Base-by-base conservation (phyloP, 176 grass and related monocot genomes). In the Musa beccarii region DNA sequence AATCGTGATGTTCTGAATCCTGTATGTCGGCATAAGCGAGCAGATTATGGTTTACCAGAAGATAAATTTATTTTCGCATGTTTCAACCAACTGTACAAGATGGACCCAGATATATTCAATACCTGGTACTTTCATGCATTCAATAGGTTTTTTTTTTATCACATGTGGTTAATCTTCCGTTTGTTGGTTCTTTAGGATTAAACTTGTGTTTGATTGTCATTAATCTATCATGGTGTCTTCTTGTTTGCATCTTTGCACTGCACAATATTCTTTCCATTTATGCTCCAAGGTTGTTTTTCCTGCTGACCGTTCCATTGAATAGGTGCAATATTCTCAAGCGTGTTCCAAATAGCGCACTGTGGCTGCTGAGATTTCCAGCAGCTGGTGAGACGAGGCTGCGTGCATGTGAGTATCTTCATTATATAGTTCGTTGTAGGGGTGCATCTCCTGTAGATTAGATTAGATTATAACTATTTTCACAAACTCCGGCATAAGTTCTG, bases 51-150 rank as follows among this genome's bases (percentile, higher is more conserved):
- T 23, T 77, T 96, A 78, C 88, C 92, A 1, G 85, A 89, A 21
- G 81, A 96, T 88, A 96, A 91, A 77, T 82, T 96, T 82, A 86
- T 96, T 80, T 96, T 96, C 82, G 92, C 92, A 57, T 96, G 92
- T 80, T 96, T 96, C 84, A 96, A 90, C 82, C 92, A 96, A 79
- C 86, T 96, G 84, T 96, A 96, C 64, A 96, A 96, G 81, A 96
- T 96, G 92, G 92, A 96, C 74, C 92, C 92, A 78, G 92, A 90
- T 78, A 86, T 96, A 86, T 91, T 90, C 80, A 89, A 91, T 53
- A 86, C 83, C 82, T 96, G 92, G 92, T 96, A 88, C 80, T 70
- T 70, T 4, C 8, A 59, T 20, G 17, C 8, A 50, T 70, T 10
- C 68, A 51, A 70, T 51, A 52, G 15, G 22, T 22, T 22, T 26